Evolutionary conservation across 768 basidiomycete species (phyloP).

Genomic region (Lentinula lateritia): DNA sequence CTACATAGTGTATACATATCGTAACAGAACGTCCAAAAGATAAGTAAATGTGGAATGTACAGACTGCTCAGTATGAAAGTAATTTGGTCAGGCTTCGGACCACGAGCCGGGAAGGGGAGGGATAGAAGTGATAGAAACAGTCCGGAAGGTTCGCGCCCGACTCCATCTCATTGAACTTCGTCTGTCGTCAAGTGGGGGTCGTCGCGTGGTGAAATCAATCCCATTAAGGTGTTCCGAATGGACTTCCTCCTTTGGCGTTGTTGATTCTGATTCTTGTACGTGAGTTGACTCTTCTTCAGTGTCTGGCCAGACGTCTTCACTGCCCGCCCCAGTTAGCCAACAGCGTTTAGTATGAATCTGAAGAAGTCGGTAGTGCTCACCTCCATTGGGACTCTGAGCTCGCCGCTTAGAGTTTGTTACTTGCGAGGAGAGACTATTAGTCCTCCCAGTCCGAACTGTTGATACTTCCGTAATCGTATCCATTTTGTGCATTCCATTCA

Average conservation of each 20-base stretch:
- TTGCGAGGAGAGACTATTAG: background rate
- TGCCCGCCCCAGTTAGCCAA: background rate
- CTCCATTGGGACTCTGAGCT: slow-evolving; percentile 2
- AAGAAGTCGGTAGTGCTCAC: background rate
- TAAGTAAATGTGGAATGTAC: background rate
- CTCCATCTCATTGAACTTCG: slow-evolving; percentile 2
- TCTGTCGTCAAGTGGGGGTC: background rate
- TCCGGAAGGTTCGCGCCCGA: slow-evolving; percentile 1
- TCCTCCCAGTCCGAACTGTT: slow-evolving; percentile 4
- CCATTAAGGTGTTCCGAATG: slow-evolving; percentile 3
- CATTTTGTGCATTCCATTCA: slow-evolving; percentile 2
- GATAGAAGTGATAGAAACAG: background rate
- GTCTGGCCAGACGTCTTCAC: slow-evolving; percentile 6
- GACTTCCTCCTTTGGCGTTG: slow-evolving; percentile 4
- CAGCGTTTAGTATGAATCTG: background rate
- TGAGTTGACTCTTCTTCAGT: slow-evolving; percentile 5
- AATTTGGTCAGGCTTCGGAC: background rate
- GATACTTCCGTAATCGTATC: slow-evolving; percentile 6
- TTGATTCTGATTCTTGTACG: slow-evolving; percentile 6
- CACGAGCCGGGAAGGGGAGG: slow-evolving; percentile 6
- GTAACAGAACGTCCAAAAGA: background rate
- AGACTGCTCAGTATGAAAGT: background rate
- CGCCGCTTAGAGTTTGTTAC: background rate
- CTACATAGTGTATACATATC: background rate
- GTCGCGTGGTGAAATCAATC: background rate